Evolutionary conservation across 805 yeast species (phyloP), one percentile per base, ranked within the genome.

Genomic region (Tetrapisispora iriomotensis): DNA sequence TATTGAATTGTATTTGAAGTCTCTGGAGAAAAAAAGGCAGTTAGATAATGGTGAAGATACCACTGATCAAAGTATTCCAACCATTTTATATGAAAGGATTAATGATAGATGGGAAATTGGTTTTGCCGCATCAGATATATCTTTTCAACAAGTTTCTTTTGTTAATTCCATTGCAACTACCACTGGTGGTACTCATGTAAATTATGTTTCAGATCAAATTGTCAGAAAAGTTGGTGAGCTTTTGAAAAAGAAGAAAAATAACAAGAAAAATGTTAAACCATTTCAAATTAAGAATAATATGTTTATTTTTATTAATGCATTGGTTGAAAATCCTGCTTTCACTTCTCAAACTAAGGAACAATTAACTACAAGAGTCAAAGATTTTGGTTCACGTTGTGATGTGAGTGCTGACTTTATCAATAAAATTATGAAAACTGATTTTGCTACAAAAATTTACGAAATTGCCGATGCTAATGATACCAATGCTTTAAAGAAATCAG

Each of bases 161-260:
- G 98, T 92, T 13, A 92, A 92, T 59, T 87, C 96, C 6, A 92
- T 92, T 58, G 98, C 98, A 0, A 92, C 98, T 0, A 90, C 97
- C 0, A 67, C 90, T 1, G 98, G 98, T 44, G 98, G 98, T 50
- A 83, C 98, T 0, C 98, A 92, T 60, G 94, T 87, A 26, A 87
- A 81, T 48, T 77, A 80, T 56, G 72, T 88, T 23, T 69, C 94
- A 4, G 96, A 90, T 59, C 85, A 88, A 64, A 72, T 92, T 40
- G 80, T 85, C 20, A 75, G 71, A 45, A 87, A 84, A 58, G 74
- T 88, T 40, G 65, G 77, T 40, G 96, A 83, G 12, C 66, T 70
- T 8, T 66, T 88, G 46, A 84, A 79, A 58, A 33, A 33, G 21
- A 77, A 76, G 44, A 84, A 79, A 58, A 77, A 76, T 44, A 66